Conservation (phyloP, 2,329 filamentous ascomycete species). For the Fonsecaea pedrosoi region DNA sequence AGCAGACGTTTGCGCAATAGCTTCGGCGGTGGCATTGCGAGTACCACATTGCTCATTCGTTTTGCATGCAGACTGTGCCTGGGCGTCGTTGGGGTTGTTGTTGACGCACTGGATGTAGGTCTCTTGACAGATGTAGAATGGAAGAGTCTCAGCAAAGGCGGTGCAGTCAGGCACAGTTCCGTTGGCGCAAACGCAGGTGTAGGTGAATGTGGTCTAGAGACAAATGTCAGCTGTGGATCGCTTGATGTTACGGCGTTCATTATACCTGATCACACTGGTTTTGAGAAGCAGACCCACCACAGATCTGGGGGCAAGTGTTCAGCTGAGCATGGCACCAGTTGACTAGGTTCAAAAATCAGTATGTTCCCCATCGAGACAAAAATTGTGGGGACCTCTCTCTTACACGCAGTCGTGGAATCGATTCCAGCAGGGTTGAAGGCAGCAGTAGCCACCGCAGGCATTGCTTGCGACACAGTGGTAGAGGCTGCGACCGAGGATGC, state of each 20-base stretch:
- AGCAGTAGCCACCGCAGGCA: conserved; percentile 38
- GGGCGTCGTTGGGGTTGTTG: conserved; percentile 53
- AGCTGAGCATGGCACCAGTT: conserved; percentile 66
- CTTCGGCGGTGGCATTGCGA: conserved; percentile 51
- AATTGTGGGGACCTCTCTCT: conserved; percentile 20
- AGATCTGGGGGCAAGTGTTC: conserved; percentile 67
- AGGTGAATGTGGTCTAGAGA: conserved; percentile 58
- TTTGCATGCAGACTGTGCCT: conserved; percentile 58
- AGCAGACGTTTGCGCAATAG: conserved; percentile 42
- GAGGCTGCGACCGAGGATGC: conserved; percentile 39
- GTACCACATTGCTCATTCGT: conserved; percentile 60
- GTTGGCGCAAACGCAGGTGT: conserved; percentile 64
- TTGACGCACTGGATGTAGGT: conserved; percentile 59
- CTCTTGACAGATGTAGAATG: conserved; percentile 65
- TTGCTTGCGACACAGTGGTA: conserved; percentile 39
- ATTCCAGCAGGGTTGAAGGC: conserved; percentile 35
- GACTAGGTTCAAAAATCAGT: conserved; percentile 43
- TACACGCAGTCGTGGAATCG: conserved; percentile 34
- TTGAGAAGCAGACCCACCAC: conserved; percentile 55
- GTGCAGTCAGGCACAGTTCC: conserved; percentile 62
- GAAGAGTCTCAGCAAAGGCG: conserved; percentile 64
- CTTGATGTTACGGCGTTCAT: conserved; percentile 53
- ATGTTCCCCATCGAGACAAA: background rate
- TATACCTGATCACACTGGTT: conserved; percentile 67
- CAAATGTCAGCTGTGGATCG: conserved; percentile 17